phyloP scores from a whole-genome alignment of 495 filamentous ascomycete species.

The Hyaloscypha variabilis region DNA sequence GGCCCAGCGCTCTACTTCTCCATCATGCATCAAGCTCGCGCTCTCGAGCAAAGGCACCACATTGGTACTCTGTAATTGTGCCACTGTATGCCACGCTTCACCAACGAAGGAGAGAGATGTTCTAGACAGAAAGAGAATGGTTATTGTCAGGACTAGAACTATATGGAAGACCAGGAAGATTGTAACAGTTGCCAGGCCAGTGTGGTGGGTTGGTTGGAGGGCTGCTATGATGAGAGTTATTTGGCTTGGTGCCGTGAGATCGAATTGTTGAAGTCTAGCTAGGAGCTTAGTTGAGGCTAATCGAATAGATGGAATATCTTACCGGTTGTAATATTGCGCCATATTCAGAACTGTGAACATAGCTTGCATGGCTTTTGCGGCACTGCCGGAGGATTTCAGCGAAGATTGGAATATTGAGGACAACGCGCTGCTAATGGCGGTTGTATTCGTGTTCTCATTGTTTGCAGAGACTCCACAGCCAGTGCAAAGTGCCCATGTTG shows the following conservation, averaged over 20 bases:
- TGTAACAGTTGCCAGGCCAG: constrained; percentile 1
- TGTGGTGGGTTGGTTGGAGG: not conserved
- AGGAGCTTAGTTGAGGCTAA: not conserved
- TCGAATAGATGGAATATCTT: not conserved
- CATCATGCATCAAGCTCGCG: constrained; percentile 15
- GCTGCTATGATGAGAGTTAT: not conserved
- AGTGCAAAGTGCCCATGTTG: too few species aligned
- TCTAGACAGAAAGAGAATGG: not conserved
- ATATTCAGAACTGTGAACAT: too few species aligned
- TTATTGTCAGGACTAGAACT: not conserved
- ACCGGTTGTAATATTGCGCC: too few species aligned
- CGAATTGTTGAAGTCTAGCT: constrained; percentile 8
- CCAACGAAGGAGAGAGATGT: constrained; percentile 11
- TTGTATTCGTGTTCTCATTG: too few species aligned
- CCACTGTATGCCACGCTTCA: constrained; percentile 14
- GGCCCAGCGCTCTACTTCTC: constrained; percentile 4
- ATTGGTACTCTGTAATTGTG: constrained; percentile 9
- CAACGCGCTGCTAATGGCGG: too few species aligned
- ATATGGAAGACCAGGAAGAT: constrained; percentile 3
- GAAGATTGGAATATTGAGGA: too few species aligned
- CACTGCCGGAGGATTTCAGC: too few species aligned
- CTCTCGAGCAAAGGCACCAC: constrained; percentile 2
- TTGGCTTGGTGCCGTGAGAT: not conserved
- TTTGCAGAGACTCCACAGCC: too few species aligned
- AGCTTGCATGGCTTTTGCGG: too few species aligned